phyloP scores from a whole-genome alignment of 169 alveolate species.

The Perkinsus olseni region DNA sequence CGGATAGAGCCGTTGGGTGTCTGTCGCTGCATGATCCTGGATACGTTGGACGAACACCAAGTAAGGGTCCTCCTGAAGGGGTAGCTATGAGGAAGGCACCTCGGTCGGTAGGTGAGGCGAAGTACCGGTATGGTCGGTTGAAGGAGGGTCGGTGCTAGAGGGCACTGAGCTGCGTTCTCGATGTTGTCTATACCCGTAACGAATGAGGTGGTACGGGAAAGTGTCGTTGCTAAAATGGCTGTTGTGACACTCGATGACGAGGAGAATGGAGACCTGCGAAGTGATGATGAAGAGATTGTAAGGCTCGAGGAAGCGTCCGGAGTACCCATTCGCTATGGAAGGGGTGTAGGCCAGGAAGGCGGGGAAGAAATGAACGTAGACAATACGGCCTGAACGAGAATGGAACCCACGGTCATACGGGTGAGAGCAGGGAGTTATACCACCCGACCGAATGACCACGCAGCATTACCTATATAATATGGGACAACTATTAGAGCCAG shows the following conservation, averaged over 20 bases:
- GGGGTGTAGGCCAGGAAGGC: neutral
- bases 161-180: neutral
- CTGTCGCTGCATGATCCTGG: neutral
- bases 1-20: neutral
- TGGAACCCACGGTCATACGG: neutral
- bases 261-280: neutral
- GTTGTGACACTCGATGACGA: neutral
- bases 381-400: neutral
- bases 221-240: neutral
- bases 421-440: neutral
- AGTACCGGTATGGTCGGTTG: neutral
- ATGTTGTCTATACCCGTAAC: neutral
- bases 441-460: neutral
- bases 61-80: neutral
- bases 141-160: neutral
- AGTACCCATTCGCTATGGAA: neutral
- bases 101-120: neutral
- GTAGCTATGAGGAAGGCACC: neutral
- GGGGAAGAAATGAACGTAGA: neutral
- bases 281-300: neutral
- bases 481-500: neutral
- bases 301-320: neutral
- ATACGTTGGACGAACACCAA: neutral
- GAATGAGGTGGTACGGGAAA: neutral
- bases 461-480: neutral